Conservation (phyloP, 1,139 yeast genomes). For the Yarrowia galli region DNA sequence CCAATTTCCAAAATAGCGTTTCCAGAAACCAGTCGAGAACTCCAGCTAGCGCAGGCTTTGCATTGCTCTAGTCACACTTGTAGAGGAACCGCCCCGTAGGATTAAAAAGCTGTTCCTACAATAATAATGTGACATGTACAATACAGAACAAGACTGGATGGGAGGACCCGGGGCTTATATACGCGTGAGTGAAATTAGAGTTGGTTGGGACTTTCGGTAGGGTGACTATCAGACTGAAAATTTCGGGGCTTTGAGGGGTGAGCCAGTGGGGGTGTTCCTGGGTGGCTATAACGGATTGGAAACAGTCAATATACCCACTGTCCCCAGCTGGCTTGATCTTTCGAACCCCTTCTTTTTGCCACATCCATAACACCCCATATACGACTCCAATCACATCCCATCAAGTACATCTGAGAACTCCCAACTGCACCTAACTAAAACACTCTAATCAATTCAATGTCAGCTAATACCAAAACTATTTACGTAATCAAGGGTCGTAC, state of each 20-base stretch:
- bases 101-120: slow-evolving; percentile 38
- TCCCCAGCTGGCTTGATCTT: no score
- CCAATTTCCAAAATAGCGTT: slow-evolving; percentile 36
- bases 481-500: slow-evolving; percentile 45
- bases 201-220: slow-evolving; percentile 35
- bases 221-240: slow-evolving; percentile 21
- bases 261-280: no score
- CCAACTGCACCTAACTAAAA: slow-evolving; percentile 8
- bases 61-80: slow-evolving; percentile 38
- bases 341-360: not conserved
- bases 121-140: slow-evolving; percentile 36
- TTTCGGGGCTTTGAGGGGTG: not conserved
- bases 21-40: slow-evolving; percentile 38
- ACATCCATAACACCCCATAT: not conserved
- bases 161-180: slow-evolving; percentile 11
- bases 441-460: not conserved
- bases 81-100: slow-evolving; percentile 36
- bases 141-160: slow-evolving; percentile 33
- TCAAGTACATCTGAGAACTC: slow-evolving; percentile 30
- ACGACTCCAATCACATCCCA: no score
- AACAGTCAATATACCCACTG: no score
- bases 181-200: not conserved
- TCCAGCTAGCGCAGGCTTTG: slow-evolving; percentile 39
- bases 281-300: no score
- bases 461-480: no score